Evolutionary conservation across 1,284 basidiomycete species (phyloP), one percentile per base, ranked within the genome.

Genomic region (Fistulina hepatica): DNA sequence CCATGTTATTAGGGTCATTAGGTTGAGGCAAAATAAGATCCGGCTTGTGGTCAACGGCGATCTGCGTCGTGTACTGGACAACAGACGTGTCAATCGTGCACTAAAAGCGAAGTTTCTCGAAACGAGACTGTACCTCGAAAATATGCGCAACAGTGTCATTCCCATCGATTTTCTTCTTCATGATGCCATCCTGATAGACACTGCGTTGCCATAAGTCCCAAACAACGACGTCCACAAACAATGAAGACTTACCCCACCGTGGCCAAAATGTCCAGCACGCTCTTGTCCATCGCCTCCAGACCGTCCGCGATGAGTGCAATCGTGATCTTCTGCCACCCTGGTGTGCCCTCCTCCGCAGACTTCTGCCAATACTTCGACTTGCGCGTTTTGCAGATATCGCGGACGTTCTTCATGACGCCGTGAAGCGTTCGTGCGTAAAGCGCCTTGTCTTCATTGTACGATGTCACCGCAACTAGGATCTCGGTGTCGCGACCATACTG

Each of bases 321-420:
- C 5, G 78, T 80, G 50, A 98, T 95, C 50, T 76, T 80, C 58
- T 97, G 89, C 94, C 94, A 97, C 12, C 71, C 83, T 20, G 89
- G 85, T 38, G 73, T 66, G 37, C 89, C 93, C 52, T 91, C 88
- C 60, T 97, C 91, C 1, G 85, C 76, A 40, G 70, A 72, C 36
- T 75, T 69, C 33, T 82, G 72, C 92, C 81, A 97, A 65, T 89
- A 97, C 58, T 94, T 94, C 44, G 90, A 93, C 52, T 82, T 78
- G 58, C 93, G 93, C 34, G 89, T 92, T 64, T 90, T 93, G 75
- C 91, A 95, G 48, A 97, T 97, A 52, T 97, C 93, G 49, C 93
- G 85, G 47, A 98, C 94, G 61, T 98, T 98, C 48, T 93, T 61
- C 92, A 97, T 97, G 54, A 97, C 84, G 46, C 89, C 88, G 53